Conservation (phyloP, 192 early-diverging fungal genomes). For the Coemansia javaensis region DNA sequence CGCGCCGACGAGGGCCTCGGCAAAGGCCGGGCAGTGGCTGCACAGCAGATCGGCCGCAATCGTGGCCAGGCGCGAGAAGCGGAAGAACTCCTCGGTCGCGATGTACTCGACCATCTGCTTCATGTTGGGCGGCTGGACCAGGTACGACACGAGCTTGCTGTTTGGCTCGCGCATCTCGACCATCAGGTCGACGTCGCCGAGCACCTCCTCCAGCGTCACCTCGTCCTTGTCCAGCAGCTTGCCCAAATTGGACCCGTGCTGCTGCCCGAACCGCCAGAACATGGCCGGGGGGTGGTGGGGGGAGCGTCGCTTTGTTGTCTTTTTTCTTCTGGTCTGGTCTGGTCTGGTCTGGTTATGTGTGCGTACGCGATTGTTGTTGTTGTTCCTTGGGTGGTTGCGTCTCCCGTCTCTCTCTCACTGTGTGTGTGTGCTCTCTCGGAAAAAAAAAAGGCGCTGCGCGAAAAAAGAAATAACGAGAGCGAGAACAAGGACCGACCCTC, state of each 20-base stretch:
- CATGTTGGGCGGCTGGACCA: constrained; percentile 70
- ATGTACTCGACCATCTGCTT: constrained; percentile 77
- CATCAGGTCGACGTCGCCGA: constrained; percentile 89
- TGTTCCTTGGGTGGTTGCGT: too few species aligned
- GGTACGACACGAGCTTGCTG: constrained; percentile 75
- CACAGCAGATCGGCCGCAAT: constrained; percentile 48
- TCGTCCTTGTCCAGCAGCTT: constrained; percentile 88
- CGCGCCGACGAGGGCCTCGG: constrained; percentile 22
- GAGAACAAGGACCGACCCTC: too few species aligned
- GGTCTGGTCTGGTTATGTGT: too few species aligned
- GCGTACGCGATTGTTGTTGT: too few species aligned
- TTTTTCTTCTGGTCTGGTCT: background rate
- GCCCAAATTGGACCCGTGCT: constrained; percentile 87
- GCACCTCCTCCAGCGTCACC: constrained; percentile 81
- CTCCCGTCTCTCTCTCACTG: too few species aligned
- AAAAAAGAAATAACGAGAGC: constrained; percentile 5
- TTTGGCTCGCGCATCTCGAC: constrained; percentile 94
- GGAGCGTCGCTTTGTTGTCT: background rate
- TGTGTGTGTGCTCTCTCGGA: background rate
- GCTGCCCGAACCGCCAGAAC: constrained; percentile 94
- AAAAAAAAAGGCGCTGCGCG: constrained; percentile 1
- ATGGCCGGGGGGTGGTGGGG: constrained; percentile 26
- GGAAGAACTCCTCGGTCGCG: constrained; percentile 78
- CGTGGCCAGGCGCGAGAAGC: constrained; percentile 48
- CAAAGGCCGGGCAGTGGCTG: constrained; percentile 43